Percentiles rank a stretch among this genome's conserved stretches.
These are phyloP conservation scores for Rhizopogon vinicolor DNA, from an alignment of 768 basidiomycete species.

Conservation along the genomic window DNA sequence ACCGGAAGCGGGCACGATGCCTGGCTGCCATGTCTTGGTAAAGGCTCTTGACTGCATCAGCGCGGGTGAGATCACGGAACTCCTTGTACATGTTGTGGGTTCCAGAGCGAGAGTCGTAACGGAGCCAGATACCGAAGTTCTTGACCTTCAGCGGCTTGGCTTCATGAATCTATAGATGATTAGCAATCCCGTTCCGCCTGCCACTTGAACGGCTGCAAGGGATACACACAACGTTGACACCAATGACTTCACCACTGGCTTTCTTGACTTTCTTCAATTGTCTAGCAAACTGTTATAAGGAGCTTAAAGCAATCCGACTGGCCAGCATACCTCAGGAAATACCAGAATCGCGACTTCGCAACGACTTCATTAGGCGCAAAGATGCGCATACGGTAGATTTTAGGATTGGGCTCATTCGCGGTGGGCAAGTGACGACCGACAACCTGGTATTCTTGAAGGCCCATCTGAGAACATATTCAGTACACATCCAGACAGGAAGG, in stretches of 20 bases:
- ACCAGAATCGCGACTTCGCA: constrained; percentile 99
- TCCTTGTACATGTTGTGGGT: constrained; percentile 99
- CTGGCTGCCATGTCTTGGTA: constrained; percentile 99
- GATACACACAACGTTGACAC: constrained; percentile 93
- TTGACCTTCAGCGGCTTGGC: constrained; percentile 98
- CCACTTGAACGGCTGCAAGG: constrained; percentile 78
- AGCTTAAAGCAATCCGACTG: background rate
- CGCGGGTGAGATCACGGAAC: constrained; percentile 93
- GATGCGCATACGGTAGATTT: constrained; percentile 99
- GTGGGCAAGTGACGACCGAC: constrained; percentile 97
- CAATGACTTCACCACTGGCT: constrained; percentile 98
- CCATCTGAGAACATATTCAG: constrained; percentile 47
- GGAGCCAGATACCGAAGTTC: constrained; percentile 99
- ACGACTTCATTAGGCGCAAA: constrained; percentile 99
- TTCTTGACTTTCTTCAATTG: constrained; percentile 99
- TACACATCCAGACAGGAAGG: constrained; percentile 12
- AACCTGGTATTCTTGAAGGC: constrained; percentile 90
- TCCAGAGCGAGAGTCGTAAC: constrained; percentile 98
- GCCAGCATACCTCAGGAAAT: constrained; percentile 79
- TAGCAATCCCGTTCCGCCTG: constrained; percentile 74
- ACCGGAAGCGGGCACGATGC: constrained; percentile 98
- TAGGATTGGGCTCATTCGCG: constrained; percentile 87
- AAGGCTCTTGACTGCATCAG: constrained; percentile 92
- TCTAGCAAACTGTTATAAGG: constrained; percentile 32
- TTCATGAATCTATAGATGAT: constrained; percentile 80